Percentiles rank a stretch among this genome's conserved stretches.
phyloP scores from a whole-genome alignment of 345 rosid species.

The Ceriops tagal region DNA sequence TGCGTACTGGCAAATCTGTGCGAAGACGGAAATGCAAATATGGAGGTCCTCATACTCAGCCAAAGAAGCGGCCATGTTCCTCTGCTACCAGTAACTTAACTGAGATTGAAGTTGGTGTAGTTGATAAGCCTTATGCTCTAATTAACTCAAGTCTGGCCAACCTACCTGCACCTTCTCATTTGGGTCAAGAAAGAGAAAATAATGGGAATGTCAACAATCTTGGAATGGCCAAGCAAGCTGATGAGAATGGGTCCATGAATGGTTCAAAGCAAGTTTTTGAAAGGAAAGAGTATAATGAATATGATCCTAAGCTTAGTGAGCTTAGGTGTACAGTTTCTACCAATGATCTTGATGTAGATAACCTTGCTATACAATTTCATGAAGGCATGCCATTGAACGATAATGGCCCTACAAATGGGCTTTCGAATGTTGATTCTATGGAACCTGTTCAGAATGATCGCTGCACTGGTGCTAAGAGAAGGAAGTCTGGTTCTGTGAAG shows the following conservation, averaged over 20 bases:
- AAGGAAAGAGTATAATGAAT: conserved; percentile 51
- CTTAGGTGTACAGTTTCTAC: conserved; percentile 49
- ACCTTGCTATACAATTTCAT: conserved; percentile 40
- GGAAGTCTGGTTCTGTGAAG: conserved; percentile 93
- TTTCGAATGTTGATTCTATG: conserved; percentile 39
- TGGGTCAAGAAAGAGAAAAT: conserved; percentile 34
- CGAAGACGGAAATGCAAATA: conserved; percentile 81
- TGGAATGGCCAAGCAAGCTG: conserved; percentile 32
- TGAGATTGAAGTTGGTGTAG: conserved; percentile 26
- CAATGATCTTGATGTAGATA: conserved; percentile 45
- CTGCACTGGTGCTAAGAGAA: conserved; percentile 70
- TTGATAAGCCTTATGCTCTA: conserved; percentile 42
- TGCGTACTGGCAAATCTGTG: conserved; percentile 62
- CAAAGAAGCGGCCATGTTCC: conserved; percentile 60
- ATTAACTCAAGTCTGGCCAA: conserved; percentile 32
- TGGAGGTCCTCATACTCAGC: conserved; percentile 48
- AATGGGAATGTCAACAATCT: conserved; percentile 29
- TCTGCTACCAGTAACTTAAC: conserved; percentile 28
- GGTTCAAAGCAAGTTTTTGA: conserved; percentile 32
- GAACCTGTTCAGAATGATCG: conserved; percentile 53
- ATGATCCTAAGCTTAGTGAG: conserved; percentile 88
- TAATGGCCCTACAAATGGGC: conserved; percentile 42
- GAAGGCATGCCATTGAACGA: conserved; percentile 47
- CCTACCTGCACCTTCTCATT: conserved; percentile 29
- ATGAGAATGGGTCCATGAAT: conserved; percentile 41